phyloP scores from a whole-genome alignment of 345 rosid species.

The Lumnitzera racemosa region DNA sequence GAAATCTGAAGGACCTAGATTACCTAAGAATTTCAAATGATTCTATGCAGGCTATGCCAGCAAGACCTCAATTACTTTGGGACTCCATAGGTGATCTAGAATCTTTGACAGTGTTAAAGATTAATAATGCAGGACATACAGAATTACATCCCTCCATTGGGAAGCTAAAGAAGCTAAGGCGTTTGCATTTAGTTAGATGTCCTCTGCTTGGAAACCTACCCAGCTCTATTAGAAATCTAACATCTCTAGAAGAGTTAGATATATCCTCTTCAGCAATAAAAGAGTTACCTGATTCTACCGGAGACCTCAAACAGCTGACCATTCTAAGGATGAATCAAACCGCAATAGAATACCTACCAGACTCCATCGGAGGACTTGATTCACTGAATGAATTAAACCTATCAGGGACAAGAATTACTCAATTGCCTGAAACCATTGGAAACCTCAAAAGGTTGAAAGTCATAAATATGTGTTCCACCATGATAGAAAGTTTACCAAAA shows the following conservation, averaged over 20 bases:
- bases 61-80: no score
- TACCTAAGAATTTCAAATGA: not conserved
- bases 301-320: not conserved
- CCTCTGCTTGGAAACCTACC: not conserved
- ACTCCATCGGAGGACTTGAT: no score
- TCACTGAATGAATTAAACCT: no score
- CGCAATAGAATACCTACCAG: no score
- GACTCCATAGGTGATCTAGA: no score
- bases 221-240: not conserved
- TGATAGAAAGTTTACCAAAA: not conserved
- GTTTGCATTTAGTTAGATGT: not conserved
- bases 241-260: not conserved
- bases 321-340: no score
- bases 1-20: not conserved
- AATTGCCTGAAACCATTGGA: no score
- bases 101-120: not conserved
- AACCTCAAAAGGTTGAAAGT: not conserved
- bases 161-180: not conserved
- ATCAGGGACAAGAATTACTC: no score
- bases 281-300: not conserved
- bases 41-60: not conserved
- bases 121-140: not conserved
- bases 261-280: not conserved
- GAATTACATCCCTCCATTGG: not conserved
- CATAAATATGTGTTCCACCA: not conserved